Evolutionary conservation across 2,329 filamentous ascomycete genomes (phyloP).

Genomic region (Colletotrichum somersetense): DNA sequence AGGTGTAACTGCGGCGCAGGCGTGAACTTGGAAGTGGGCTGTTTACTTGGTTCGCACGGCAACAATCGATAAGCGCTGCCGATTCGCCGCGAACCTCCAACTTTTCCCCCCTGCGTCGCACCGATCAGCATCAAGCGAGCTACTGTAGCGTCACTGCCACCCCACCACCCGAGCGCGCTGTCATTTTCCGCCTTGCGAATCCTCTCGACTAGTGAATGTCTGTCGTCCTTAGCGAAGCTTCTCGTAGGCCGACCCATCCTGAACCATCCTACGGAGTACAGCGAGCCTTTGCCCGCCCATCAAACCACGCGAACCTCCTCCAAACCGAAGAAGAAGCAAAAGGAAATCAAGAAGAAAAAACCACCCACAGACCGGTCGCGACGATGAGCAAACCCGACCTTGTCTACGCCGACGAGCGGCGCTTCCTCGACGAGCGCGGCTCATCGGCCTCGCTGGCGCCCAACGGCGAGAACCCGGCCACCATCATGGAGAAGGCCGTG

Average conservation of each 20-base stretch:
- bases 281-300: conserved; percentile 25
- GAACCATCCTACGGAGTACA: conserved; percentile 13
- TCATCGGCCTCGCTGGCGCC: conserved; percentile 80
- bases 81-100: conserved; percentile 16
- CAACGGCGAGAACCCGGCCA: conserved; percentile 93
- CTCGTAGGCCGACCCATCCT: conserved; percentile 22
- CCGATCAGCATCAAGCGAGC: not conserved
- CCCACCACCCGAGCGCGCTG: conserved; percentile 11
- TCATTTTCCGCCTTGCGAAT: not conserved
- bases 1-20: conserved; percentile 20
- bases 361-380: not conserved
- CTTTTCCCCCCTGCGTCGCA: conserved; percentile 30
- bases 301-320: conserved; percentile 38
- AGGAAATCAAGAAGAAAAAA: too few relatives aligned
- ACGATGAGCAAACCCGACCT: conserved; percentile 57
- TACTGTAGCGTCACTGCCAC: not conserved
- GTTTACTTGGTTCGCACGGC: conserved; percentile 54
- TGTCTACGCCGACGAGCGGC: conserved; percentile 84
- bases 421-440: conserved; percentile 91
- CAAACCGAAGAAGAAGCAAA: not conserved
- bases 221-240: conserved; percentile 13
- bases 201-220: conserved; percentile 31
- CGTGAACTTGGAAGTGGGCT: conserved; percentile 33
- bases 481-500: conserved; percentile 94
- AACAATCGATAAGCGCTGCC: conserved; percentile 59